Conservation (phyloP, 2,329 filamentous ascomycete species). For the Cercospora zeina region DNA sequence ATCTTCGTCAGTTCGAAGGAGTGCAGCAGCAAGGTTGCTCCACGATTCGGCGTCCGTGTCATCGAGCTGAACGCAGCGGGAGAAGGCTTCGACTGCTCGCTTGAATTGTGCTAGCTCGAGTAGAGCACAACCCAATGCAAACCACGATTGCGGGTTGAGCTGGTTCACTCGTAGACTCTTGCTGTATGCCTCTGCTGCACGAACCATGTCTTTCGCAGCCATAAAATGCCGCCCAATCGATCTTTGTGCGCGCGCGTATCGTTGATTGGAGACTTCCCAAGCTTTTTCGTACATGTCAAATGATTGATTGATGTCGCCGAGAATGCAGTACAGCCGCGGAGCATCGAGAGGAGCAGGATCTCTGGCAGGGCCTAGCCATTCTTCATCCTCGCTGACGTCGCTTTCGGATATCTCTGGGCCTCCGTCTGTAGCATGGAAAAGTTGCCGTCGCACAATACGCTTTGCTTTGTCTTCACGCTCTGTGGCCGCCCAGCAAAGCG, state of each 20-base stretch:
- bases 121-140: slow-evolving; percentile 82
- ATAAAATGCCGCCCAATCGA: slow-evolving; percentile 81
- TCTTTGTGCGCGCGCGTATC: slow-evolving; percentile 84
- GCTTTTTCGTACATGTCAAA: slow-evolving; percentile 76
- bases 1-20: slow-evolving; percentile 52
- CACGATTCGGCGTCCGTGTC: slow-evolving; percentile 89
- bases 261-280: slow-evolving; percentile 78
- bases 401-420: slow-evolving; percentile 42
- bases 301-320: slow-evolving; percentile 83
- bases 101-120: slow-evolving; percentile 75
- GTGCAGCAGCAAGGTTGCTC: slow-evolving; percentile 87
- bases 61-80: slow-evolving; percentile 77
- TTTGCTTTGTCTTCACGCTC: slow-evolving; percentile 82
- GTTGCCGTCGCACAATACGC: slow-evolving; percentile 71
- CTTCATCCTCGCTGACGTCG: slow-evolving; percentile 44
- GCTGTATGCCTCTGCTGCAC: slow-evolving; percentile 74
- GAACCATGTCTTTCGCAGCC: slow-evolving; percentile 62
- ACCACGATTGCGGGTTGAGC: slow-evolving; percentile 82
- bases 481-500: slow-evolving; percentile 78
- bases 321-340: slow-evolving; percentile 84
- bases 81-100: slow-evolving; percentile 80
- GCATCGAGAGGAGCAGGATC: slow-evolving; percentile 75
- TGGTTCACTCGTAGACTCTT: slow-evolving; percentile 77
- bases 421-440: slow-evolving; percentile 66
- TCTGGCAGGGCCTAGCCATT: slow-evolving; percentile 67